Evolutionary conservation across 2,329 filamentous ascomycete genomes (phyloP), one percentile per base, ranked within the genome.

Genomic region (Colletotrichum sp.): DNA sequence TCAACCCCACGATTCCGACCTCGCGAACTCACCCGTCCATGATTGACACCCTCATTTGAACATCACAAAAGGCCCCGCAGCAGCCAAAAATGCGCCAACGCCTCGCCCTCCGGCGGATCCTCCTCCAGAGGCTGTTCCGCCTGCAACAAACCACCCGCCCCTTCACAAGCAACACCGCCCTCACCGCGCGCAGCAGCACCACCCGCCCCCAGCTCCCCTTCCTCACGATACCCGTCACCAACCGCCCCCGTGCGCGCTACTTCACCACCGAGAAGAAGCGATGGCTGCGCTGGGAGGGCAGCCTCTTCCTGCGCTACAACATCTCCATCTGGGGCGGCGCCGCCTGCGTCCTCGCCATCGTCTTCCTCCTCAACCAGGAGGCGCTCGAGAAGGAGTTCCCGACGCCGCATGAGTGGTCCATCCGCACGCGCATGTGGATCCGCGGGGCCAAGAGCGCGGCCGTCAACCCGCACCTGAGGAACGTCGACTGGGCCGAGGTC

Each of bases 351-450:
- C 86, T 91, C 52, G 86, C 94, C 12, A 90, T 93, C 52, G 89
- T 90, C 78, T 91, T 92, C 77, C 93, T 93, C 18, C 82, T 95
- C 43, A 89, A 94, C 81, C 93, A 96, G 80, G 95, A 98, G 84
- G 87, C 89, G 76, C 87, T 95, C 60, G 96, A 98, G 85, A 90
- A 93, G 64, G 88, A 90, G 68, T 95, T 93, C 82, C 96, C 96
- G 0, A 96, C 95, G 2, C 96, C 96, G 2, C 90, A 91, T 30
- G 96, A 98, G 82, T 98, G 96, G 95, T 87, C 87, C 0, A 94
- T 92, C 83, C 85, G 92, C 78, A 95, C 94, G 61, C 89, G 95
- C 28, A 91, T 94, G 84, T 88, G 89, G 52, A 89, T 94, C 77
- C 90, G 95, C 55, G 90, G 91, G 67, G 94, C 94, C 6, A 88